Evolutionary conservation across 2,329 filamentous ascomycete genomes (phyloP), one percentile per base, ranked within the genome.

Genomic region (Chaetomium strumarium): DNA sequence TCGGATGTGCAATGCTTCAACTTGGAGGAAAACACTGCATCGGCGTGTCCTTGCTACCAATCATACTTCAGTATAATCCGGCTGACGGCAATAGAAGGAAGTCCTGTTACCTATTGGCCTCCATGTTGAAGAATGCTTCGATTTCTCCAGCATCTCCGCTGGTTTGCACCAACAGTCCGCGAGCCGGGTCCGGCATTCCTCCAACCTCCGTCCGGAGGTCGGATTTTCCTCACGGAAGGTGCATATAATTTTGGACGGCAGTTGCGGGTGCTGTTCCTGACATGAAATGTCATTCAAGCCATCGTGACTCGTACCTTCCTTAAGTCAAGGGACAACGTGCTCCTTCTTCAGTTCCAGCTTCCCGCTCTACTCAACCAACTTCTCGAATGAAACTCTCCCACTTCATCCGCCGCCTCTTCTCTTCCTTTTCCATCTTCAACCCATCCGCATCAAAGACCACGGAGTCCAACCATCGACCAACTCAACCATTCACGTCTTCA

Each of bases 141-240:
- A 16, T 33, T 45, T 31, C 30, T 30, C 36, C 45, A 48, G 44
- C 39, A 44, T 38, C 37, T 44, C 41, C 29, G 40, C 14, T 9
- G 41, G 20, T n/a, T 30, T 40, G 36, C 54, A 50, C 50, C 58
- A 58, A 37, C 10, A 14, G 59, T 62, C 60, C 60, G 60, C 49
- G 49, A 42, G 40, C 48, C 46, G 50, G 24, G 52, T 53, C 60
- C 61, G 61, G 61, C 58, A 53, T 62, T 60, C 58, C 61, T 63
- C 61, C 61, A 63, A 62, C 61, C n/a, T 40, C 59, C 56, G 61
- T 63, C 61, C 61, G 61, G 58, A 52, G 59, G 55, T 50, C 58
- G 55, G 34, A 44, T 14, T 6, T 38, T 5, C 29, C 17, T 19
- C 1, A 7, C 17, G 8, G n/a, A 20, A n/a, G 20, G 13, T n/a